Conservation (phyloP, 768 basidiomycete species). For the Mycena floridula region DNA sequence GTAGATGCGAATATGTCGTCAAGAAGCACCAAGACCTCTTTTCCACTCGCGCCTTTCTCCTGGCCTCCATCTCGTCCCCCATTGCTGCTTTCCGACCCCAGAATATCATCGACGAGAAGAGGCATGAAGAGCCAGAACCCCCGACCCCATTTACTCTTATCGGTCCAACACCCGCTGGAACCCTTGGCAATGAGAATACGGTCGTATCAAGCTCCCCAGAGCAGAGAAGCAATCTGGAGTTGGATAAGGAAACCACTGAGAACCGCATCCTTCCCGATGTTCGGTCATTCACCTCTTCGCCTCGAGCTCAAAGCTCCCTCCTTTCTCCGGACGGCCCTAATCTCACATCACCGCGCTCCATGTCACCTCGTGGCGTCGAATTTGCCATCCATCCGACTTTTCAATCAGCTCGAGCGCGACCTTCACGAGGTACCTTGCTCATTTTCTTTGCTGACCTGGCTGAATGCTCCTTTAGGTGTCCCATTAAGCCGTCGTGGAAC, state of each 20-base stretch:
- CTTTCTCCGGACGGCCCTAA: too few species aligned
- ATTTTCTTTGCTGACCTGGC: constrained; percentile 19
- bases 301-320: too few species aligned
- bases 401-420: background rate
- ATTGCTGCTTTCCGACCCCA: constrained; percentile 10
- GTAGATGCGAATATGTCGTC: constrained; percentile 31
- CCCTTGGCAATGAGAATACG: constrained; percentile 20
- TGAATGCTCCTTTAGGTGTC: too few species aligned
- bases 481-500: constrained; percentile 31
- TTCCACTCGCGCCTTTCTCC: constrained; percentile 20
- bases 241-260: too few species aligned
- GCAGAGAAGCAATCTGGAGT: too few species aligned
- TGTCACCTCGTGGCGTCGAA: too few species aligned
- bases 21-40: constrained; percentile 18
- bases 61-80: constrained; percentile 28
- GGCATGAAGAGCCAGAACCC: constrained; percentile 5
- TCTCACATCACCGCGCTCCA: too few species aligned
- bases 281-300: too few species aligned
- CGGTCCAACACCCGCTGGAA: too few species aligned
- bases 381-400: constrained; percentile 3
- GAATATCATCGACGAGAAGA: constrained; percentile 5
- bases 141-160: too few species aligned
- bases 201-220: constrained; percentile 29
- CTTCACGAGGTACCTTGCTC: constrained; percentile 8
- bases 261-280: too few species aligned